Evolutionary conservation across 2,329 filamentous ascomycete genomes (phyloP), one percentile per base, ranked within the genome.

Genomic region (Fusarium heterosporum): DNA sequence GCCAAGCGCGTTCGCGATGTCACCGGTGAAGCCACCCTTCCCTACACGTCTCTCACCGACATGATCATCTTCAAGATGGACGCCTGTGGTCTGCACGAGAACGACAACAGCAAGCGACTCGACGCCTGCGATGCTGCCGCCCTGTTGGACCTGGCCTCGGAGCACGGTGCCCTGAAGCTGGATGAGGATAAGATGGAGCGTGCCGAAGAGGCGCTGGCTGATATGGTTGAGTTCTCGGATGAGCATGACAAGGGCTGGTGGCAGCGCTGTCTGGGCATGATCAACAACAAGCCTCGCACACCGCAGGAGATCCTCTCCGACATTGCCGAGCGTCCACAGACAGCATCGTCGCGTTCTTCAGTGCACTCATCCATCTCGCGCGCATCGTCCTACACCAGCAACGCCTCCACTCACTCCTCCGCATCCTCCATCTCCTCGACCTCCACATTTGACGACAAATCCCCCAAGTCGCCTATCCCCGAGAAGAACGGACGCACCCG

Each of bases 221-320:
- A 74, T 6, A 60, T 74, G 32, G 64, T 72, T 14, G 64, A 74
- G 57, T 73, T 67, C 39, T 74, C 65, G 1, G 46, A 43, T n/a
- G 73, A 70, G 41, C 63, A 73, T 39, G 62, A 74, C 42, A 74
- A 72, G 64, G 69, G 60, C 41, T 74, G 73, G 73, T 74, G 73
- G 73, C 73, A 74, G 64, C 73, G 73, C 6, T 63, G 58, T 3
- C 61, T 74, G 13, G 73, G 73, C 16, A 65, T 66, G 58, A 47
- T 62, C 17, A 57, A 70, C 9, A 61, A 74, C 16, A 71, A 72
- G 53, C 70, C 57, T 4, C 48, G 67, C 4, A 72, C 73, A 3
- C 55, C 70, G 2, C 72, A 74, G 43, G 69, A 74, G 39, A 74
- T 74, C n/a, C 62, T 74, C 13, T 71, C 73, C n/a, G 73, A 74